A percentile compares a stretch with the other conserved stretches of the same genome.
Evolutionary conservation across 2,329 filamentous ascomycete genomes (phyloP).

Genomic region (Aureobasidium sp.): DNA sequence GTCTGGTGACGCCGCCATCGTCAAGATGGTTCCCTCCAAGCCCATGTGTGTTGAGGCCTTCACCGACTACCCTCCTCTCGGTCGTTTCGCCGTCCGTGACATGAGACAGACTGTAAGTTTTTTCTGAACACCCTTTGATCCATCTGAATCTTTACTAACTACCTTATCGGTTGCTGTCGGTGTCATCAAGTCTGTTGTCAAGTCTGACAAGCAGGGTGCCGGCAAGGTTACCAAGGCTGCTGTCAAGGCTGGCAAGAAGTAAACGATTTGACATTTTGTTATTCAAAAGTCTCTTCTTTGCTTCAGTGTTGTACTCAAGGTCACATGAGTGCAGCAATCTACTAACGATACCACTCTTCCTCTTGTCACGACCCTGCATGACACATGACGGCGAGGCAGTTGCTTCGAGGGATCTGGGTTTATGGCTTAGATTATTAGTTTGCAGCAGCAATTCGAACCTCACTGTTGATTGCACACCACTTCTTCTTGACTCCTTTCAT

Average conservation of each 20-base stretch:
- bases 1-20: conserved; percentile 99
- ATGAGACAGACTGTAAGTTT: conserved; percentile 48
- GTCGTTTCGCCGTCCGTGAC: conserved; percentile 88
- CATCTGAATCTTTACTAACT: too few relatives aligned
- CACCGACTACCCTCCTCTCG: conserved; percentile 98
- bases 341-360: conserved; percentile 13
- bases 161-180: too few relatives aligned
- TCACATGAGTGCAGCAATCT: conserved; percentile 9
- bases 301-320: conserved; percentile 8
- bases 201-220: conserved; percentile 38
- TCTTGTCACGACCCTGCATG: conserved; percentile 11
- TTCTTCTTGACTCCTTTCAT: neutral
- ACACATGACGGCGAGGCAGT: conserved; percentile 11
- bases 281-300: conserved; percentile 3
- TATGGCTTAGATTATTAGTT: conserved; percentile 9
- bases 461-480: conserved; percentile 10
- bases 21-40: conserved; percentile 99
- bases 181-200: conserved; percentile 36
- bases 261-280: conserved; percentile 16
- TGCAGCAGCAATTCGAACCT: conserved; percentile 12
- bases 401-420: conserved; percentile 11
- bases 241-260: conserved; percentile 32
- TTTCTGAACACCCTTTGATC: too few relatives aligned
- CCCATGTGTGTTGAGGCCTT: conserved; percentile 99
- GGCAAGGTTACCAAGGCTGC: conserved; percentile 44